Evolutionary conservation across 1,284 basidiomycete genomes (phyloP).

Genomic region (Boletellus dicymbophilus): DNA sequence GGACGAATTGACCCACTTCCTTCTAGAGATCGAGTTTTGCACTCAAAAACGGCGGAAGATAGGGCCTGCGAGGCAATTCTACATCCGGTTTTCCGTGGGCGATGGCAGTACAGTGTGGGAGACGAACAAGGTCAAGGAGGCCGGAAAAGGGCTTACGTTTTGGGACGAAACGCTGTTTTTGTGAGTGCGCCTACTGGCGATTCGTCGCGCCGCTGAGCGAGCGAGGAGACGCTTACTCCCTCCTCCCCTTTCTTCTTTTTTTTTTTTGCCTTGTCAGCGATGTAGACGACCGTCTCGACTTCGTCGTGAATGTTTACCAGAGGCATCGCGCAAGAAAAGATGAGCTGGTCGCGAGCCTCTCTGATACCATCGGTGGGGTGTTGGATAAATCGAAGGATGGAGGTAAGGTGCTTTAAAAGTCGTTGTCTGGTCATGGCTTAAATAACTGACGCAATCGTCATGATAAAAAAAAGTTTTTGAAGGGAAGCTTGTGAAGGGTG

Average conservation of each 20-base stretch:
- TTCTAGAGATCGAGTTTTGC: slow-evolving; percentile 1
- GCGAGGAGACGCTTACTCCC: too few species aligned
- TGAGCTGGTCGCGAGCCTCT: neutral
- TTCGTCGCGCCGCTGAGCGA: neutral
- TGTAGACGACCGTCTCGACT: neutral
- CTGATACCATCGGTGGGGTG: neutral
- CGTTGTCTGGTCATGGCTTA: neutral
- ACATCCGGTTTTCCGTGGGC: neutral
- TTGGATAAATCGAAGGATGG: neutral
- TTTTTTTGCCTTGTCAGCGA: neutral
- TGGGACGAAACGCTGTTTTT: neutral
- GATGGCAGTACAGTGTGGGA: too few species aligned
- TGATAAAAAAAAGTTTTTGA: slow-evolving; percentile 1
- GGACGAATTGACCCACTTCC: too few species aligned
- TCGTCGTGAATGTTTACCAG: slow-evolving; percentile 1
- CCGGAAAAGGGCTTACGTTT: neutral
- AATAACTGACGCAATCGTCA: neutral
- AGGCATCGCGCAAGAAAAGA: neutral
- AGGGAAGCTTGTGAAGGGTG: neutral
- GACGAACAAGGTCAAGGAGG: neutral
- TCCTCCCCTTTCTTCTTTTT: too few species aligned
- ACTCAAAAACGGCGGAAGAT: neutral
- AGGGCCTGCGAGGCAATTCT: neutral
- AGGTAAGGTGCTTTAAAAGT: neutral
- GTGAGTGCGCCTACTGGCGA: neutral